Conservation (phyloP, 228 moss, liverwort and hornwort species). For the Sphagnum fallax region DNA sequence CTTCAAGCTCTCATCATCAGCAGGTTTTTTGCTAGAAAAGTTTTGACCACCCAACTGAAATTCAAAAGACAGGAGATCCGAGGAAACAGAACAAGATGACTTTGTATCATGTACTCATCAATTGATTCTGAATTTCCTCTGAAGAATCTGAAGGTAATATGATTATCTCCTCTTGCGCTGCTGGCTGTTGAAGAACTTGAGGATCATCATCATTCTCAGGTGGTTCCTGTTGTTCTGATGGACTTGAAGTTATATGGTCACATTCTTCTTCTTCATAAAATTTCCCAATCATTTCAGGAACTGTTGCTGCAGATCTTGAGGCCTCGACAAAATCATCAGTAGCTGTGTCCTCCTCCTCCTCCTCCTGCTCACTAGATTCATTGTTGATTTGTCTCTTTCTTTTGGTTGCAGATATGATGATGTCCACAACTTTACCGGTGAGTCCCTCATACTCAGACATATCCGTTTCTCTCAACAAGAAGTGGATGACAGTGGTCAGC, state of each 20-base stretch:
- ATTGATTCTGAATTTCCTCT: too few species aligned
- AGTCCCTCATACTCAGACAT: slow-evolving; percentile 41
- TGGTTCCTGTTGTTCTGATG: slow-evolving; percentile 12
- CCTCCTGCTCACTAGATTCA: slow-evolving; percentile 16
- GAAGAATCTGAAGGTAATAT: neutral
- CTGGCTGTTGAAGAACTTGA: neutral
- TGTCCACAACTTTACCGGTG: slow-evolving; percentile 54
- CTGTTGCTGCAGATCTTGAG: slow-evolving; percentile 19
- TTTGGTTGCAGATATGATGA: slow-evolving; percentile 53
- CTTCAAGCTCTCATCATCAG: neutral
- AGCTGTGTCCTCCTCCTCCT: slow-evolving; percentile 8
- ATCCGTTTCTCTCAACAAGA: slow-evolving; percentile 60
- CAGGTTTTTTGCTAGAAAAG: neutral
- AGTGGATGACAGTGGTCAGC: slow-evolving; percentile 70
- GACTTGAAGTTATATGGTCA: neutral
- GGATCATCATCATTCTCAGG: slow-evolving; percentile 19
- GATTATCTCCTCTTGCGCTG: slow-evolving; percentile 17
- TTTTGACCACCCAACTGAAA: neutral
- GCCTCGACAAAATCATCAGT: slow-evolving; percentile 24
- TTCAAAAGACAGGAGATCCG: neutral
- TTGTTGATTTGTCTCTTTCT: slow-evolving; percentile 12
- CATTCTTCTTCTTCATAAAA: slow-evolving; percentile 6
- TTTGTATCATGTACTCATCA: too few species aligned
- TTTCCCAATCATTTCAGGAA: slow-evolving; percentile 24
- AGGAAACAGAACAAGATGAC: too few species aligned